Evolutionary conservation across 2,329 filamentous ascomycete genomes (phyloP), one percentile per base, ranked within the genome.

Genomic region (Phialophora tarda): DNA sequence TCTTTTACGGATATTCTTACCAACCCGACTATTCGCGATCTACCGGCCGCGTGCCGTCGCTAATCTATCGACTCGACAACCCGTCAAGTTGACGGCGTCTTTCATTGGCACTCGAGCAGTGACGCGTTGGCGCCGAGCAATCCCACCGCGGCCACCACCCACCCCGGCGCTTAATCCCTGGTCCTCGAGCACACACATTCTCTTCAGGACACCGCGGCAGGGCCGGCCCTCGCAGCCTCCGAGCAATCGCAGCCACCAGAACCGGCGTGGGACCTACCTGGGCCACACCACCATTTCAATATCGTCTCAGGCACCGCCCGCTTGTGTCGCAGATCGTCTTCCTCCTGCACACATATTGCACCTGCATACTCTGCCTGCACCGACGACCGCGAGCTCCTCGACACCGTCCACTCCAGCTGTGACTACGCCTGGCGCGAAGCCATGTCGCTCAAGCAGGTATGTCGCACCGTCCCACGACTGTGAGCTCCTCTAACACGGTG

Each of bases 391-490:
- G 38, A 64, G 17, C 34, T 63, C 50, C 60, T 68, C 44, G 64
- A 63, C 28, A 24, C 61, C 26, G 14, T 30, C 59, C 28, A 55
- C 63, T 56, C 60, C 51, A 63, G 17, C 55, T 63, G 48, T 32
- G 63, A 63, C 69, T 59, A 56, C 54, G 10, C 28, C 47, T 21
- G 59, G 55, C 62, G 64, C 63, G 62, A 55, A 69, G 67, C 59
- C 66, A 74, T 74, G 73, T 74, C 72, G 63, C 72, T 74, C 65
- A 74, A 74, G 63, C 70, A 80, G 71, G 72, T 74, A 51, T 3
- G 59, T 34, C 34, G 64, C 26, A 57, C 23, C 21, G 4, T 23
- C n/a, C 23, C 8, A 50, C 51, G 24, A 32, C 7, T 14, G 38
- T 14, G 11, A 26, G 44, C 26, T 30, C 12, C n/a, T 11, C 54